A percentile compares a stretch with the other conserved stretches of the same genome.
Conservation (phyloP, 306 rosid species). For the Leucaena leucocephala region DNA sequence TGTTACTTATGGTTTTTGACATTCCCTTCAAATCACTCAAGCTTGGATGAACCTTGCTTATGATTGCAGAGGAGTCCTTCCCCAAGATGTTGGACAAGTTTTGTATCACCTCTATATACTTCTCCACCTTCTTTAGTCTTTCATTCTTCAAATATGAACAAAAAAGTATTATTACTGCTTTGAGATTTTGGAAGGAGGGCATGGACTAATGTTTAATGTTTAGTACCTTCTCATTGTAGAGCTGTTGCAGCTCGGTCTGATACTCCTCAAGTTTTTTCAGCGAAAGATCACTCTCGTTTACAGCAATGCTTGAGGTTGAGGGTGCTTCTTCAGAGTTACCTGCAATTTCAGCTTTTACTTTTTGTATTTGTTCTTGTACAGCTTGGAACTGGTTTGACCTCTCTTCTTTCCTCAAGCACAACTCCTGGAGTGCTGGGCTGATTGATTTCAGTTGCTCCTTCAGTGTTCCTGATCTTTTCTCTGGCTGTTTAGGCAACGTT, state of each 20-base stretch:
- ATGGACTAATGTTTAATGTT: constrained; percentile 27
- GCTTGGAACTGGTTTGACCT: constrained; percentile 76
- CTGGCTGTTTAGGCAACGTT: constrained; percentile 67
- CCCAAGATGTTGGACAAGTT: constrained; percentile 82
- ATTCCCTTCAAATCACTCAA: constrained; percentile 72
- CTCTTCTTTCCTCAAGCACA: constrained; percentile 85
- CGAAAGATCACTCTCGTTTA: constrained; percentile 87
- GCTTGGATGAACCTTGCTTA: constrained; percentile 82
- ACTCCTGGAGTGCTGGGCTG: constrained; percentile 81
- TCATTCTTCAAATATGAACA: constrained; percentile 61
- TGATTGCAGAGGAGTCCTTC: constrained; percentile 74
- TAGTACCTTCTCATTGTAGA: constrained; percentile 77
- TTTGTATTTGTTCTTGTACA: constrained; percentile 78
- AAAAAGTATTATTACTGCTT: constrained; percentile 3
- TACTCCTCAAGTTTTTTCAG: constrained; percentile 85
- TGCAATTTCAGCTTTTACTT: constrained; percentile 81
- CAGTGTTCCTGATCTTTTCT: constrained; percentile 80
- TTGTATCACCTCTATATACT: constrained; percentile 61
- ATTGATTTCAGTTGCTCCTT: constrained; percentile 94
- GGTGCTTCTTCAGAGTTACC: constrained; percentile 60
- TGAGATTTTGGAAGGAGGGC: not conserved
- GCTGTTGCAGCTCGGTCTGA: constrained; percentile 75
- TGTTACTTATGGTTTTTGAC: constrained; percentile 76
- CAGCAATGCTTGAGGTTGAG: constrained; percentile 39
- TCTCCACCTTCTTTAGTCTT: constrained; percentile 77